Conservation (phyloP, 345 rosid species). For the Camelina hispida region DNA sequence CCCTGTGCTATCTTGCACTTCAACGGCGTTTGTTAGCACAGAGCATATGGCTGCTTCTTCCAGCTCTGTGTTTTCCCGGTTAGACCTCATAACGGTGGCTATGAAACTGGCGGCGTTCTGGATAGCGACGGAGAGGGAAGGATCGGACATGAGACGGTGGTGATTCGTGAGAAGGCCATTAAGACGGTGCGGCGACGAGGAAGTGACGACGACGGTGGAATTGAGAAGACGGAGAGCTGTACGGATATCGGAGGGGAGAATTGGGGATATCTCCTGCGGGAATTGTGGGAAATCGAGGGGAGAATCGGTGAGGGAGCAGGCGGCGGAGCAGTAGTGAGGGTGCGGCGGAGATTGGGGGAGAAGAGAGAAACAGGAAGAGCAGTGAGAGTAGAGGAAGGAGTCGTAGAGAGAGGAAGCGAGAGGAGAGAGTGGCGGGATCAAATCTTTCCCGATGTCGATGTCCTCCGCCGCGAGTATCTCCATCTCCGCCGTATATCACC, state of each 20-base stretch:
- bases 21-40: conserved; percentile 80
- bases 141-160: conserved; percentile 44
- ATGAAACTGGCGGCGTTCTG: conserved; percentile 51
- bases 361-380: conserved; percentile 54
- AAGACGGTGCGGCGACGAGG: conserved; percentile 36
- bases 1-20: conserved; percentile 69
- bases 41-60: conserved; percentile 66
- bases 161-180: conserved; percentile 66
- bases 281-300: conserved; percentile 34
- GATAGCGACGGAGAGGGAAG: conserved; percentile 46
- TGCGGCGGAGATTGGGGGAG: conserved; percentile 30
- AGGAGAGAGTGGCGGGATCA: conserved; percentile 60
- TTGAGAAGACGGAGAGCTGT: conserved; percentile 71
- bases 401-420: conserved; percentile 61
- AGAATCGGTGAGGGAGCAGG: conserved; percentile 48
- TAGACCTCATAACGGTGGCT: conserved; percentile 30
- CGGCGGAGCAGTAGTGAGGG: conserved; percentile 48
- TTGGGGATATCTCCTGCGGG: conserved; percentile 26
- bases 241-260: conserved; percentile 56
- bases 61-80: conserved; percentile 26
- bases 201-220: conserved; percentile 22
- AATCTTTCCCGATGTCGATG: conserved; percentile 52
- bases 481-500: conserved; percentile 17
- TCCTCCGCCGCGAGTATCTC: conserved; percentile 53
- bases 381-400: conserved; percentile 59